Evolutionary conservation across 768 basidiomycete genomes (phyloP), one percentile per base, ranked within the genome.

Genomic region (Serendipita sp.): DNA sequence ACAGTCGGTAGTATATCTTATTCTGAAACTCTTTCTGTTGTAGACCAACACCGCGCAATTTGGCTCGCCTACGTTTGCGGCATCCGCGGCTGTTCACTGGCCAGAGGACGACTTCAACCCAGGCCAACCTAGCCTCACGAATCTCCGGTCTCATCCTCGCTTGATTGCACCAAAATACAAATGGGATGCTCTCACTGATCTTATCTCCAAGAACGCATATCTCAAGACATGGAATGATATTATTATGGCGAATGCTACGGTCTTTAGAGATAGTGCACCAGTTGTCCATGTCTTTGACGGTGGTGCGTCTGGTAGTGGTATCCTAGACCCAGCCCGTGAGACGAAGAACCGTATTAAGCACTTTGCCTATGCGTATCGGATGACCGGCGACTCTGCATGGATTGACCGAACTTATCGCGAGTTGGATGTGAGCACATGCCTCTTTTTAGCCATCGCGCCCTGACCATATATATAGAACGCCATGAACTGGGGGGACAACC

Each of bases 291-390:
- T 44, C 36, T 62, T 66, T 10, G 77, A 79, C 66, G 78, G 78
- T 43, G 76, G 77, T 37, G 69, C 76, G 13, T 43, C 62, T 31
- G 76, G 76, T 27, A 74, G 73, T 11, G 78, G 78, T 66, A 74
- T 77, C 0, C 69, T 78, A 13, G 78, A 78, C 65, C 68, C 73
- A 15, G 74, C 76, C 2, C 67, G 76, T 53, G 69, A 73, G 67
- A 71, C 77, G 63, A 78, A 79, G 71, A 60, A 75, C 34, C 68
- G 73, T 64, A 71, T 77, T 67, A 79, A 78, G 72, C 75, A 76
- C 70, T 65, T 69, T 75, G 73, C 72, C 5, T 78, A 77, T 66
- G 76, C 76, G 11, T 79, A 74, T 70, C 67, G 68, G 44, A 71
- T 76, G 64, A 75, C 75, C 62, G 74, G 75, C 68, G 74, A 78